A percentile compares a stretch with the other conserved stretches of the same genome.
These are phyloP conservation scores for Piloderma croceum DNA, from an alignment of 768 basidiomycete genomes.

Conservation along the genomic window DNA sequence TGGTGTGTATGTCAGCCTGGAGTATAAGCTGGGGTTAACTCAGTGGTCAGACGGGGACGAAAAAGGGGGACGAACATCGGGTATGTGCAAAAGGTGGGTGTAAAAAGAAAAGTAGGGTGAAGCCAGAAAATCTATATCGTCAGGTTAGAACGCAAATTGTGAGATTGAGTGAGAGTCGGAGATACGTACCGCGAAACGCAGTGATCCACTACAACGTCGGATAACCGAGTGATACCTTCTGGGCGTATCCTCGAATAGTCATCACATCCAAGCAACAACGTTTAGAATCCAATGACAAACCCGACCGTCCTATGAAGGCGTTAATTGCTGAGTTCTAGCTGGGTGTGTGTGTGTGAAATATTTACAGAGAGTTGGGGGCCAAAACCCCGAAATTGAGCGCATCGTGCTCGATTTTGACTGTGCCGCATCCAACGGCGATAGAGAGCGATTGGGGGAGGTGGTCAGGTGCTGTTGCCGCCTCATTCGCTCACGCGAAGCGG, in stretches of 20 bases:
- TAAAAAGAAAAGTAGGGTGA: conserved; percentile 89
- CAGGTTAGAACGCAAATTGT: conserved; percentile 3
- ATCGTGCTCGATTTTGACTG: no score
- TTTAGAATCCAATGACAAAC: conserved; percentile 97
- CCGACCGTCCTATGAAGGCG: conserved; percentile 73
- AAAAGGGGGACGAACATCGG: conserved; percentile 60
- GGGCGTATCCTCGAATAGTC: conserved; percentile 80
- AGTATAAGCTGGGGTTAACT: conserved; percentile 8
- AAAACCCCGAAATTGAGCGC: no score
- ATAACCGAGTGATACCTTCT: conserved; percentile 61
- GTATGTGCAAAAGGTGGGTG: conserved; percentile 87
- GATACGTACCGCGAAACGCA: conserved; percentile 76
- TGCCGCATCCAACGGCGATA: no score
- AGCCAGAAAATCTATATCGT: conserved; percentile 66
- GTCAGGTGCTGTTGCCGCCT: no score
- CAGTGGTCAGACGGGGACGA: not conserved
- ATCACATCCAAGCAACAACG: conserved; percentile 90
- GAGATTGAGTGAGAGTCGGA: not conserved
- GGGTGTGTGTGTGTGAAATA: no score
- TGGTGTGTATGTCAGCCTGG: conserved; percentile 95
- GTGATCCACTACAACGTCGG: conserved; percentile 73
- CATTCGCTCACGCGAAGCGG: no score
- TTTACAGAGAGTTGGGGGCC: no score
- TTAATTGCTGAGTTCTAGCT: conserved; percentile 26
- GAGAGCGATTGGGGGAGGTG: no score